These are phyloP conservation scores for Gynochthodes officinalis DNA, from an alignment of 257 asterid genomes.

Conservation along the genomic window DNA sequence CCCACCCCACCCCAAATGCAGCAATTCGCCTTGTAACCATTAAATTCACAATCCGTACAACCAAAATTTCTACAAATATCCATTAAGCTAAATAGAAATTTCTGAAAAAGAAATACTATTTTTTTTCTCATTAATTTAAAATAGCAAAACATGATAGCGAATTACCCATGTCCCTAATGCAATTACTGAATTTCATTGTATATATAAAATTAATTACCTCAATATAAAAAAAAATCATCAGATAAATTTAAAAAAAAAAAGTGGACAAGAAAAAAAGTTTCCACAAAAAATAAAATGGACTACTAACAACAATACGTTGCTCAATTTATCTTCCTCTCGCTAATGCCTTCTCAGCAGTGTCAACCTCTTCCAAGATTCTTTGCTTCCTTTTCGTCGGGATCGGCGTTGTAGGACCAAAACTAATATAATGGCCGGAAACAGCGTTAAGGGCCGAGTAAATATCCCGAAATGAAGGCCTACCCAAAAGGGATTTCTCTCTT, in stretches of 20 bases:
- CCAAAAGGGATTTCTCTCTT: constrained; percentile 69
- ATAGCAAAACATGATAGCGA: no score
- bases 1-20: no score
- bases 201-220: background rate
- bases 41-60: no score
- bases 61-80: no score
- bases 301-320: background rate
- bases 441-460: constrained; percentile 91
- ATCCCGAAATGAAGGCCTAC: constrained; percentile 80
- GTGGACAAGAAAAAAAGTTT: background rate
- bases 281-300: background rate
- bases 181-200: background rate
- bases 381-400: constrained; percentile 84
- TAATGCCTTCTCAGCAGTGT: constrained; percentile 90
- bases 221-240: background rate
- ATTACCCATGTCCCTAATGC: background rate
- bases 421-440: constrained; percentile 89
- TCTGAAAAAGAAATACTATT: no score
- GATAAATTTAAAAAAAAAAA: background rate
- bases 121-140: background rate
- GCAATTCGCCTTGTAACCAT: no score
- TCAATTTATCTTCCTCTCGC: constrained; percentile 63
- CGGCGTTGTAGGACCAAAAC: constrained; percentile 95
- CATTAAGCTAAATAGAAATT: no score
- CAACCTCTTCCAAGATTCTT: constrained; percentile 89